Percentiles rank a stretch among this genome's conserved stretches.
These are phyloP conservation scores for Aspergillus felis DNA, from an alignment of 2,329 filamentous ascomycete species.

Conservation along the genomic window DNA sequence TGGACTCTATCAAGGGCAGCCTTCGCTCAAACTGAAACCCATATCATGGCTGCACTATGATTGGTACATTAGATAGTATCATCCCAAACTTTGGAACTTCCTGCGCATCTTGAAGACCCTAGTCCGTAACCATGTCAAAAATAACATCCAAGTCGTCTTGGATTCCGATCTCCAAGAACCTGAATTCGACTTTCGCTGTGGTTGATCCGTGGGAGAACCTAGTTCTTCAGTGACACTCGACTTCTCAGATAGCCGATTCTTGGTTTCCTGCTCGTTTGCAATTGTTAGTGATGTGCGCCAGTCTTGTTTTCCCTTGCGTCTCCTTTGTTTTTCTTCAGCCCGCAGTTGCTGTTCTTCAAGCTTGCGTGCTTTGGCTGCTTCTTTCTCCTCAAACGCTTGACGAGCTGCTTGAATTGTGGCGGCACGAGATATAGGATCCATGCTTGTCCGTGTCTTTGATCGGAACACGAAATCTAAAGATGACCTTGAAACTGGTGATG, in stretches of 20 bases:
- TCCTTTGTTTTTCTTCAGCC: slow-evolving; percentile 43
- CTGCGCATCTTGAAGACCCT: slow-evolving; percentile 50
- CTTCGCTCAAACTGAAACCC: neutral
- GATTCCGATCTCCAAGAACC: slow-evolving; percentile 30
- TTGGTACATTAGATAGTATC: slow-evolving; percentile 7
- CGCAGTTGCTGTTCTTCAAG: slow-evolving; percentile 50
- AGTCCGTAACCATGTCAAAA: slow-evolving; percentile 56
- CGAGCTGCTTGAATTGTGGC: slow-evolving; percentile 55
- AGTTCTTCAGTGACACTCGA: slow-evolving; percentile 1
- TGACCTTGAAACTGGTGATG: slow-evolving; percentile 51
- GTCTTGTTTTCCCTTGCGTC: slow-evolving; percentile 40
- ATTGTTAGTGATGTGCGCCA: slow-evolving; percentile 21
- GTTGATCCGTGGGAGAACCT: slow-evolving; percentile 2
- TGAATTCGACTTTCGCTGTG: slow-evolving; percentile 10
- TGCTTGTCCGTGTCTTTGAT: slow-evolving; percentile 46
- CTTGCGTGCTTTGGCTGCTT: slow-evolving; percentile 54
- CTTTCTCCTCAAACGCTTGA: slow-evolving; percentile 56
- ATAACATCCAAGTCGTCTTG: slow-evolving; percentile 48
- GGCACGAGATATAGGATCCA: slow-evolving; percentile 52
- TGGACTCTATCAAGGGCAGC: neutral
- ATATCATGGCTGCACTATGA: neutral
- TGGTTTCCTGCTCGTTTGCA: slow-evolving; percentile 9
- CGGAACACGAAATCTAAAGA: slow-evolving; percentile 56
- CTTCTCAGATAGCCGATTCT: slow-evolving; percentile 22
- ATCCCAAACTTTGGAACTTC: slow-evolving; percentile 26